phyloP scores from a whole-genome alignment of 2,329 filamentous ascomycete species.

The Fusarium sp. region DNA sequence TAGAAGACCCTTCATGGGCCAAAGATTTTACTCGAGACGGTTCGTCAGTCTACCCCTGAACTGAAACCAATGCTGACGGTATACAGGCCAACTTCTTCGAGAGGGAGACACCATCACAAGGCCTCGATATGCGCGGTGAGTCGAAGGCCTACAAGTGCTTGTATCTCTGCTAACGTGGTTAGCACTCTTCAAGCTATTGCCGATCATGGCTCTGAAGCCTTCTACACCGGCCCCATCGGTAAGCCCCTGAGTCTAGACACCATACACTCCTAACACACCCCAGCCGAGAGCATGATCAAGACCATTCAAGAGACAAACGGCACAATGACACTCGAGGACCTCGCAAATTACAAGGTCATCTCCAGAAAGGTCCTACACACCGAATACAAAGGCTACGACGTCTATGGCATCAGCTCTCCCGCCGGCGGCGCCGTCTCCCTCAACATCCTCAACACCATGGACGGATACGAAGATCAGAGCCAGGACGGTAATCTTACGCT shows the following conservation, averaged over 20 bases:
- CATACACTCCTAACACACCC: conserved; percentile 36
- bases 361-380: conserved; percentile 72
- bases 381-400: conserved; percentile 75
- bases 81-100: conserved; percentile 68
- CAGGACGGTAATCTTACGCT: conserved; percentile 75
- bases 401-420: conserved; percentile 78
- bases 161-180: background rate
- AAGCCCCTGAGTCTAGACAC: background rate
- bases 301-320: conserved; percentile 77
- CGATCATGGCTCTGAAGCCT: conserved; percentile 74
- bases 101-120: conserved; percentile 83
- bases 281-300: conserved; percentile 77
- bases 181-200: conserved; percentile 81
- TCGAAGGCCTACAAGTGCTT: no score
- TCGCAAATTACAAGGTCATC: conserved; percentile 76
- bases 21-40: conserved; percentile 88
- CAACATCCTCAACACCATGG: conserved; percentile 82
- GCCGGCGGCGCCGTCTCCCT: conserved; percentile 82
- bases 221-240: conserved; percentile 77
- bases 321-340: conserved; percentile 85
- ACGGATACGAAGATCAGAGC: conserved; percentile 70
- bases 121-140: conserved; percentile 74
- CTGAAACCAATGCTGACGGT: background rate
- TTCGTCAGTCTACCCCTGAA: conserved; percentile 20
- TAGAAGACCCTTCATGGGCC: conserved; percentile 82